These are phyloP conservation scores for Phytopythium montanum DNA, from an alignment of 352 stramenopile species.

Conservation along the genomic window DNA sequence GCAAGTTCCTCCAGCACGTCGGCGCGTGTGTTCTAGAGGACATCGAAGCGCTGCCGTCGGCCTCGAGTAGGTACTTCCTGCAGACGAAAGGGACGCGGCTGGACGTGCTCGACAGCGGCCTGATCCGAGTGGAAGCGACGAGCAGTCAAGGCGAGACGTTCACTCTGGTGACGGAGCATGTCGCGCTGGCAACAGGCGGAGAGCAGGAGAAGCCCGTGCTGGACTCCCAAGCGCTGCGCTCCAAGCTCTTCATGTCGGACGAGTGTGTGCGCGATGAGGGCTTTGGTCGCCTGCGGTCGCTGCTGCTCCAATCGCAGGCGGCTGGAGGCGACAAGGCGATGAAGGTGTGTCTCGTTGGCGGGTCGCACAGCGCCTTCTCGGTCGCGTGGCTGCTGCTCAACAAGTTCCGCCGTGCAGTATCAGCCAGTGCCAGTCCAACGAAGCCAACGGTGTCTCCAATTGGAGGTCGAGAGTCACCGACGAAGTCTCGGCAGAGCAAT, in stretches of 20 bases:
- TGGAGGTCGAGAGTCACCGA: neutral
- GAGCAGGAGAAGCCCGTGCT: slow-evolving; percentile 41
- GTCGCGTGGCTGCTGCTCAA: slow-evolving; percentile 80
- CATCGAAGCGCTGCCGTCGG: slow-evolving; percentile 26
- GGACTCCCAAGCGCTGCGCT: slow-evolving; percentile 28
- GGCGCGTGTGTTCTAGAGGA: slow-evolving; percentile 43
- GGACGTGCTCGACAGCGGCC: slow-evolving; percentile 38
- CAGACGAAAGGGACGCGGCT: slow-evolving; percentile 46
- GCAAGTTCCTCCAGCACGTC: slow-evolving; percentile 58
- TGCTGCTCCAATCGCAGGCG: slow-evolving; percentile 28
- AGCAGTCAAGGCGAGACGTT: slow-evolving; percentile 21
- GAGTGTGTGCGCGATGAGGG: slow-evolving; percentile 59
- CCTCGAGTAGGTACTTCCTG: slow-evolving; percentile 44
- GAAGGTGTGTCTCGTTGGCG: slow-evolving; percentile 82
- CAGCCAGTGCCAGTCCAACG: neutral
- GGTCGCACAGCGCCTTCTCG: slow-evolving; percentile 84
- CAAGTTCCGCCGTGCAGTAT: slow-evolving; percentile 21
- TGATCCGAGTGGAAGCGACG: slow-evolving; percentile 44
- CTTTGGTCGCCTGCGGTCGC: slow-evolving; percentile 41
- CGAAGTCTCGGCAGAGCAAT: neutral
- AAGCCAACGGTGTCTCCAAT: too few relatives aligned
- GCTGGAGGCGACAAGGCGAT: slow-evolving; percentile 22
- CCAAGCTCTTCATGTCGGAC: slow-evolving; percentile 71
- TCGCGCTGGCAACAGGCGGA: slow-evolving; percentile 70
- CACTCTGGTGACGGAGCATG: slow-evolving; percentile 52